These are phyloP conservation scores for Biscogniauxia marginata DNA, from an alignment of 2,329 filamentous ascomycete genomes.

Conservation along the genomic window DNA sequence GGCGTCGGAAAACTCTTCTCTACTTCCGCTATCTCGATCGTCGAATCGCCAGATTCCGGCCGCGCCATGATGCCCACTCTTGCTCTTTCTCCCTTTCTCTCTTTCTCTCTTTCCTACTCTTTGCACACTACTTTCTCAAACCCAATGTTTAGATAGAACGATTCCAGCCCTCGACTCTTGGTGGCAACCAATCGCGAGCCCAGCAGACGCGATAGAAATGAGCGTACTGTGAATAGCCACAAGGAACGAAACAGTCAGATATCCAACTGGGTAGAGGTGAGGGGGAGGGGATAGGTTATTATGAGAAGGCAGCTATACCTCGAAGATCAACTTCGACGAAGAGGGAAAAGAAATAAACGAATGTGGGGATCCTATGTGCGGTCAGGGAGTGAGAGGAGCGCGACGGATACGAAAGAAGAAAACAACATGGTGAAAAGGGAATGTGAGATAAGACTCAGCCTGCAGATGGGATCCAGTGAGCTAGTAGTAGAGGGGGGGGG, in stretches of 20 bases:
- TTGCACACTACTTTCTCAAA: neutral
- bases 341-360: slow-evolving; percentile 21
- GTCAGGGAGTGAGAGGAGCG: slow-evolving; percentile 13
- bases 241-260: slow-evolving; percentile 2
- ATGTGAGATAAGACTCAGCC: slow-evolving; percentile 1
- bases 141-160: neutral
- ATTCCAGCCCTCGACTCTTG: neutral
- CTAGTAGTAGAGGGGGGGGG: neutral
- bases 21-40: slow-evolving; percentile 23
- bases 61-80: slow-evolving; percentile 15
- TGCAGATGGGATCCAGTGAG: neutral
- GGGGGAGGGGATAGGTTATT: slow-evolving; percentile 2
- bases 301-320: slow-evolving; percentile 26
- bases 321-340: slow-evolving; percentile 34
- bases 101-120: neutral
- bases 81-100: neutral
- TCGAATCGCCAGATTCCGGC: slow-evolving; percentile 18
- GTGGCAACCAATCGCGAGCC: neutral
- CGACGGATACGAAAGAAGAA: slow-evolving; percentile 3
- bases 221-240: slow-evolving; percentile 1
- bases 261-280: neutral
- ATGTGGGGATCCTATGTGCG: neutral
- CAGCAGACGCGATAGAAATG: neutral
- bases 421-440: neutral
- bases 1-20: slow-evolving; percentile 23